Conservation (phyloP, 345 rosid genomes). For the Populus pruinosa region DNA sequence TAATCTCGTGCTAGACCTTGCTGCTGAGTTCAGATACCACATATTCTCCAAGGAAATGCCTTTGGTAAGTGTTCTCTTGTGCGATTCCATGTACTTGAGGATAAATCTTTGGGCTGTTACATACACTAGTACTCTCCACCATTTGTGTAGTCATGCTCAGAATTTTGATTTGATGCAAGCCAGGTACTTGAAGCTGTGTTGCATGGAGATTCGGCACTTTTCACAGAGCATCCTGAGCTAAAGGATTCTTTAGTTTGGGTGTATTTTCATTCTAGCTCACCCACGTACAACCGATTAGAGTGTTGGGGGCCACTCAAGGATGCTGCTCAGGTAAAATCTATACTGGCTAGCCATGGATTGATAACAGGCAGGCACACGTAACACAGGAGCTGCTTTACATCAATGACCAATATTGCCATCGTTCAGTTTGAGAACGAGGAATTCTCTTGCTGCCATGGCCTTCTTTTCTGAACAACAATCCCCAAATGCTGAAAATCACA, state of each 20-base stretch:
- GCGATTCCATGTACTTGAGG: neutral
- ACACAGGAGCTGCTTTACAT: neutral
- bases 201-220: constrained; percentile 72
- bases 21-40: constrained; percentile 86
- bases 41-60: constrained; percentile 92
- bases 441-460: neutral
- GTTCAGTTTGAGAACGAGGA: neutral
- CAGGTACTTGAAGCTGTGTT: constrained; percentile 79
- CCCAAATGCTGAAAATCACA: neutral
- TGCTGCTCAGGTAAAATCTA: constrained; percentile 54
- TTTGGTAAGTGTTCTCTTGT: constrained; percentile 49
- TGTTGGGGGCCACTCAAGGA: constrained; percentile 85
- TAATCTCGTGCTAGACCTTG: constrained; percentile 57
- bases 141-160: neutral
- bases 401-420: neutral
- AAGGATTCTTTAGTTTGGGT: constrained; percentile 68
- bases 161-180: constrained; percentile 8
- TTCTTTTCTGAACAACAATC: neutral
- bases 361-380: neutral
- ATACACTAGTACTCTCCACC: neutral
- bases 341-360: neutral
- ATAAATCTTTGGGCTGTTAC: neutral
- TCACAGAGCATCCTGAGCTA: constrained; percentile 66
- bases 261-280: constrained; percentile 76
- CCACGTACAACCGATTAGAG: constrained; percentile 64